Percentiles rank a stretch among this genome's conserved stretches.
Evolutionary conservation across 1,284 basidiomycete species (phyloP).

Genomic region (Fomitopsis schrenkii): DNA sequence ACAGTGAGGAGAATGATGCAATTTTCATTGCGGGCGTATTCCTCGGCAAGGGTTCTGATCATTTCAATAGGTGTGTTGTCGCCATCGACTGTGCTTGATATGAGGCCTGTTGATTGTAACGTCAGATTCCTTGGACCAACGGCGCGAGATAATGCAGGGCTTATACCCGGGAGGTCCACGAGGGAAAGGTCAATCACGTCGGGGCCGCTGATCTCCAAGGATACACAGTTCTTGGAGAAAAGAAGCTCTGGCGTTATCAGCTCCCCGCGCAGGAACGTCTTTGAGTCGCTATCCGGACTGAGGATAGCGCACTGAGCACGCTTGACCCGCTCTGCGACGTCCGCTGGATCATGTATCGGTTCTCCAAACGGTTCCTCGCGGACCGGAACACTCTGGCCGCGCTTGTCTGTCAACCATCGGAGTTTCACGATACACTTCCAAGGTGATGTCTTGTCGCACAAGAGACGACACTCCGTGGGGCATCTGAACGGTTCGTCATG

Average conservation of each 20-base stretch:
- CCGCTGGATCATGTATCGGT: constrained; percentile 42
- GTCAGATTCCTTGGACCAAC: background rate
- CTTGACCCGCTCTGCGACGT: constrained; percentile 62
- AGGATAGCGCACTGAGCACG: constrained; percentile 72
- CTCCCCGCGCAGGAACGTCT: constrained; percentile 37
- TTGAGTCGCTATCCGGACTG: constrained; percentile 42
- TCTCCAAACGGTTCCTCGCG: constrained; percentile 47
- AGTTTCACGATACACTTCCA: constrained; percentile 66
- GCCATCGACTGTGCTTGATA: constrained; percentile 48
- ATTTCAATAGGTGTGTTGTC: constrained; percentile 52
- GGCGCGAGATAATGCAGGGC: too few species aligned
- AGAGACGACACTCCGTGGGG: constrained; percentile 65
- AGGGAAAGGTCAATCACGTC: constrained; percentile 73
- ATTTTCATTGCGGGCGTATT: constrained; percentile 59
- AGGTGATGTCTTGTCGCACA: constrained; percentile 29
- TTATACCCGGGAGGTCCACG: constrained; percentile 61
- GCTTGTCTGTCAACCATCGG: constrained; percentile 37
- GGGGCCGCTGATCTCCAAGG: constrained; percentile 61
- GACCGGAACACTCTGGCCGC: constrained; percentile 38
- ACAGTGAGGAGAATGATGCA: constrained; percentile 70
- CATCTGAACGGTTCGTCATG: constrained; percentile 40
- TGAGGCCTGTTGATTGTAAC: constrained; percentile 43
- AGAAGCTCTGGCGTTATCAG: constrained; percentile 33
- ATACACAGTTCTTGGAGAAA: constrained; percentile 65
- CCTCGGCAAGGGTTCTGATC: constrained; percentile 47